These are phyloP conservation scores for Clavispora carvajalis DNA, from an alignment of 805 yeast genomes.

Conservation along the genomic window DNA sequence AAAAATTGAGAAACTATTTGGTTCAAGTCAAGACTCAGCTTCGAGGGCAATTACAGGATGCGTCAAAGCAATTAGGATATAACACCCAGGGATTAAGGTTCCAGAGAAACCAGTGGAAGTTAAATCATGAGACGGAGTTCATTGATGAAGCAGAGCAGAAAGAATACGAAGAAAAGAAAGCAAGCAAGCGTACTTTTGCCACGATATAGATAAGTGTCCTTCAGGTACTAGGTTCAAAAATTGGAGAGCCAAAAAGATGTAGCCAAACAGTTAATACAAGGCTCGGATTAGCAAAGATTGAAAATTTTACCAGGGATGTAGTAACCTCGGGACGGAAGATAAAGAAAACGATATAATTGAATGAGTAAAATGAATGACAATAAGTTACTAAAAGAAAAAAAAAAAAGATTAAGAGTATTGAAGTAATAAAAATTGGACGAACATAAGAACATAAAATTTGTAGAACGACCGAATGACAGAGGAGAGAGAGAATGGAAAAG, in stretches of 20 bases:
- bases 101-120: slow-evolving; percentile 71
- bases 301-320: too few relatives aligned
- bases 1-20: slow-evolving; percentile 57
- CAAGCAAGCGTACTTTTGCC: slow-evolving; percentile 71
- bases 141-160: slow-evolving; percentile 60
- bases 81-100: slow-evolving; percentile 79
- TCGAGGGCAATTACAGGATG: slow-evolving; percentile 48
- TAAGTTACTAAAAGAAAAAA: too few relatives aligned
- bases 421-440: too few relatives aligned
- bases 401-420: too few relatives aligned
- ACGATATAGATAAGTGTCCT: slow-evolving; percentile 29
- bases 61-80: slow-evolving; percentile 64
- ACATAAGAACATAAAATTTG: too few relatives aligned
- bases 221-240: not conserved
- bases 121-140: slow-evolving; percentile 68
- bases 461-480: too few relatives aligned
- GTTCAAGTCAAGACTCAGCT: slow-evolving; percentile 58
- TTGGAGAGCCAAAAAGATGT: not conserved
- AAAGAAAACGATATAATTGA: too few relatives aligned
- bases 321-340: too few relatives aligned
- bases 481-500: not conserved
- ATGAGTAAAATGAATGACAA: too few relatives aligned
- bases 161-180: slow-evolving; percentile 46
- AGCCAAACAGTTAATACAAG: too few relatives aligned
- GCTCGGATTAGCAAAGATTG: too few relatives aligned